These are phyloP conservation scores for Citrus glauca DNA, from an alignment of 345 rosid species.

Conservation along the genomic window DNA sequence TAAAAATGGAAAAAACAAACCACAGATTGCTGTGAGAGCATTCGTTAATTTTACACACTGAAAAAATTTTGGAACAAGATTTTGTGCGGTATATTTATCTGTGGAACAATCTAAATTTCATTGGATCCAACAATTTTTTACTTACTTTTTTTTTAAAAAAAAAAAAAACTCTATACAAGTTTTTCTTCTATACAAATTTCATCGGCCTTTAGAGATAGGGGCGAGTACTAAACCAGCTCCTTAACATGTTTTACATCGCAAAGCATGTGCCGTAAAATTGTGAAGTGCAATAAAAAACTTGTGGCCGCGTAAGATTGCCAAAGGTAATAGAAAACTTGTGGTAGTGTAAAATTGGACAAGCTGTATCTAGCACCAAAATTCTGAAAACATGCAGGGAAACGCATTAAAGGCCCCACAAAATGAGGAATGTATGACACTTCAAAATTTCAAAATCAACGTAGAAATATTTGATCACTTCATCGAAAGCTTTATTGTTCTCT, in stretches of 20 bases:
- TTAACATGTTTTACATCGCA: not conserved
- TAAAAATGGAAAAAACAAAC: no score
- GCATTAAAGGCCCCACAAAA: not conserved
- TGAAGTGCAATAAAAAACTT: no score
- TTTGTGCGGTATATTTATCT: not conserved
- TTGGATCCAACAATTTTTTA: not conserved
- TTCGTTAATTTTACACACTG: not conserved
- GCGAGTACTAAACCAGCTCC: no score
- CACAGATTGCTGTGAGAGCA: no score
- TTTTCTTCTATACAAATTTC: no score
- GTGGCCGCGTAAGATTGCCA: not conserved
- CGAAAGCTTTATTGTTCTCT: not conserved
- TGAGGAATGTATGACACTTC: not conserved
- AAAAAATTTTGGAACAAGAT: no score
- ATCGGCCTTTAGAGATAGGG: no score
- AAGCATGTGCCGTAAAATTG: not conserved
- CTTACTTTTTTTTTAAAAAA: no score
- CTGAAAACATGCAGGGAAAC: not conserved
- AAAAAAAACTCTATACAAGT: no score
- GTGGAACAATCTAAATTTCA: not conserved
- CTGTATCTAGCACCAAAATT: not conserved
- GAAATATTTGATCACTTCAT: not conserved
- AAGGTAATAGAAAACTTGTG: not conserved
- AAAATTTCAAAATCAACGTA: not conserved
- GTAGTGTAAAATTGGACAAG: not conserved